Conservation (phyloP, 768 basidiomycete species). For the Termitomyces sp. region DNA sequence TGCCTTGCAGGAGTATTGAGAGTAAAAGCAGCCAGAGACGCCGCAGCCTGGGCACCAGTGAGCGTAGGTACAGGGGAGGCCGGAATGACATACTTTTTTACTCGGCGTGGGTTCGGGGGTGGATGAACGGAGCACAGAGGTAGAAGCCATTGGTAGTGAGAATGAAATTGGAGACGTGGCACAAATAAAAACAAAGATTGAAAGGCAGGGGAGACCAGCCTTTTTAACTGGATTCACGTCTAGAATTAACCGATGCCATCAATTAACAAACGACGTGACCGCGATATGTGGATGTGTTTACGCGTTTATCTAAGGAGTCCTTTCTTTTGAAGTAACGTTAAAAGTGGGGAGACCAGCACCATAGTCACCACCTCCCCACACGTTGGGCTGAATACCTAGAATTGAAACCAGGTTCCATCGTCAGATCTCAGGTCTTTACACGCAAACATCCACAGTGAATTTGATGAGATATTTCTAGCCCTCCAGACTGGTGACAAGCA, state of each 20-base stretch:
- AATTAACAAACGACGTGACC: constrained; percentile 12
- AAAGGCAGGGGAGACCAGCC: background rate
- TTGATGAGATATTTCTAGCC: constrained; percentile 34
- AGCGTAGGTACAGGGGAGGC: constrained; percentile 1
- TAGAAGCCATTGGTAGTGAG: constrained; percentile 23
- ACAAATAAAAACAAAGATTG: background rate
- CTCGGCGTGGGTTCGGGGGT: constrained; percentile 40
- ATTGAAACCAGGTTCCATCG: too few relatives aligned
- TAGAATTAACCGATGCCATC: constrained; percentile 22
- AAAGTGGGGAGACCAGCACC: too few relatives aligned
- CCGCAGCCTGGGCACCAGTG: constrained; percentile 29
- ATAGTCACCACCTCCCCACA: too few relatives aligned
- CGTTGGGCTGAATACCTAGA: too few relatives aligned
- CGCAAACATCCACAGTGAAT: constrained; percentile 30
- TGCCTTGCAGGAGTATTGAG: constrained; percentile 22
- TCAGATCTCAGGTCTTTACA: too few relatives aligned
- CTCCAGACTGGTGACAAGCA: constrained; percentile 89
- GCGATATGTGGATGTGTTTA: constrained; percentile 21
- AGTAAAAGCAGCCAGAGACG: constrained; percentile 37
- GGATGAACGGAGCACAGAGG: constrained; percentile 19
- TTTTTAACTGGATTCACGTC: constrained; percentile 21
- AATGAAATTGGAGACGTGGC: background rate
- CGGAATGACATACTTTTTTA: constrained; percentile 37
- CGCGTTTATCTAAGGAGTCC: background rate
- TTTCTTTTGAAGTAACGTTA: too few relatives aligned